Percentiles rank a stretch among this genome's conserved stretches.
Evolutionary conservation across 306 rosid genomes (phyloP).

Genomic region (Cucurbita moschata): DNA sequence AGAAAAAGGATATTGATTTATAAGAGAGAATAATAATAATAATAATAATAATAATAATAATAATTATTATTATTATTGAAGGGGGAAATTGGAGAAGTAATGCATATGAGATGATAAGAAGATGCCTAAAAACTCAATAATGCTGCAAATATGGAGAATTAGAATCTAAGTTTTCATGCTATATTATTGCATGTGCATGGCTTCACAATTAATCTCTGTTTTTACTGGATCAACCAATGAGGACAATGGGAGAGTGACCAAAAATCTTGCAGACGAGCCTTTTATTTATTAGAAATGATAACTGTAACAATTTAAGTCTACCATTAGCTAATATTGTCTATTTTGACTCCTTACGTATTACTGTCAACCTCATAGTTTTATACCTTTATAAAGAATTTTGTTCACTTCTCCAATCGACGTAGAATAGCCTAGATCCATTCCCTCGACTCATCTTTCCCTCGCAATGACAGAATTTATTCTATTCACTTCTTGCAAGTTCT

Average conservation of each 20-base stretch:
- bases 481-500: not conserved
- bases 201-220: no score
- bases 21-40: conserved; percentile 23
- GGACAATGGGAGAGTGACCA: no score
- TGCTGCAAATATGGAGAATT: conserved; percentile 35
- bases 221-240: no score
- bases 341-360: no score
- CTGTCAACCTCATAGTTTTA: no score
- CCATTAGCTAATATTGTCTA: no score
- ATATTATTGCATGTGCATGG: conserved; percentile 1
- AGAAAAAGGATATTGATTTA: conserved; percentile 9
- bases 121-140: conserved; percentile 59
- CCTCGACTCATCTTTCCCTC: not conserved
- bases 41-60: conserved; percentile 21
- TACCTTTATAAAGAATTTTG: no score
- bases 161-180: conserved; percentile 28
- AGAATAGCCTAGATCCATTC: not conserved
- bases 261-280: no score
- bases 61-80: no score
- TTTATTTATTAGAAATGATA: no score
- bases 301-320: no score
- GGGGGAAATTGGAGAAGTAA: conserved; percentile 12
- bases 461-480: not conserved
- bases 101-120: conserved; percentile 24
- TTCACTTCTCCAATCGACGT: no score